Evolutionary conservation across 495 filamentous ascomycete species (phyloP), one percentile per base, ranked within the genome.

Genomic region (Penicillium maclennaniae): DNA sequence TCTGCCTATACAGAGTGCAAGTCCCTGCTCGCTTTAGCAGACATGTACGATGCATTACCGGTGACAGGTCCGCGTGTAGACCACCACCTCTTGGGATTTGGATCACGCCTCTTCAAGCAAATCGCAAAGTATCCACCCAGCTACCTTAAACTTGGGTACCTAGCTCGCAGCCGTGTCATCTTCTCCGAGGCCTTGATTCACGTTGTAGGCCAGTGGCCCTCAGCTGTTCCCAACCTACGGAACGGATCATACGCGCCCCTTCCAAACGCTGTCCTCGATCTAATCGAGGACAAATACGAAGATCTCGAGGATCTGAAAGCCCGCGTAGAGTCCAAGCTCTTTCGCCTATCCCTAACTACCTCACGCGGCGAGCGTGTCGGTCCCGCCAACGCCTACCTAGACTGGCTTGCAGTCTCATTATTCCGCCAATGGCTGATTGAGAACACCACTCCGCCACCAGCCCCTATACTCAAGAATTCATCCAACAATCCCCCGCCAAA

Each of bases 401-500:
- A 92, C 67, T 97, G 91, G 91, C 77, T 95, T 6, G 89, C 85
- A 21, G 83, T 95, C 44, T 85, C 80, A 15, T 76, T 95, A 14
- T 97, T 96, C 66, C 76, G 91, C 7, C 89, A 95, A 66, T 96
- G 91, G 91, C 73, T 97, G 0, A 88, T 89, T 1, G 91, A 95
- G 50, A 91, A 86, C 63, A 95, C 87, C 6, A 83, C 87, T 1
- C 88, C 87, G 4, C 80, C 86, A 2, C 81, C 80, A 7, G 61
- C 77, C 4, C 72, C 78, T 0, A 72, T 79, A 8, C 72, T 72
- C 52, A 76, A 73, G 56, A 76, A 72, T 45, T 49, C 70, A 26
- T 44, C 62, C 21, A 59, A 55, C 41, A 58, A 42, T 49, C 57
- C 66, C 43, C 53, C 56, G 54, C 53, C 58, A 45, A 52, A 59